Conservation (phyloP, 192 early-diverging fungal species). For the Coemansia sp. region DNA sequence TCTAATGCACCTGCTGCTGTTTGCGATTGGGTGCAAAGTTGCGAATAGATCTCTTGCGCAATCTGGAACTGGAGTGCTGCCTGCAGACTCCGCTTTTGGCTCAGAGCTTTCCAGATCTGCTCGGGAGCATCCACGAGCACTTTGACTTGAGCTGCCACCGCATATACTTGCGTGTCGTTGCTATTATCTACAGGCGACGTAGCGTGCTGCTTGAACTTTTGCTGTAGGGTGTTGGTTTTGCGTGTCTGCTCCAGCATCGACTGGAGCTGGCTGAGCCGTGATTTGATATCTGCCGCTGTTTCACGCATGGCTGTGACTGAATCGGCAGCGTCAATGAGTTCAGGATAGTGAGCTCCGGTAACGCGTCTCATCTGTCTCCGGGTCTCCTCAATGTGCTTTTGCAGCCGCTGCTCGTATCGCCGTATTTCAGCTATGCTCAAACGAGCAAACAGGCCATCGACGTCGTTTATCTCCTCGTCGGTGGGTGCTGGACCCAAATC, state of each 20-base stretch:
- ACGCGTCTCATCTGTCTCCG: slow-evolving; percentile 35
- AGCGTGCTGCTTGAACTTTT: neutral
- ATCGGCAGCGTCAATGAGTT: slow-evolving; percentile 46
- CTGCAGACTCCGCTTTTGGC: slow-evolving; percentile 26
- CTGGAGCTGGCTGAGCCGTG: slow-evolving; percentile 13
- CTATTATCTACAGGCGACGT: neutral
- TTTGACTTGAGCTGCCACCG: slow-evolving; percentile 46
- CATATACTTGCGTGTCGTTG: slow-evolving; percentile 17
- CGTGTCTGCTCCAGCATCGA: slow-evolving; percentile 9
- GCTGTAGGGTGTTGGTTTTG: too few species aligned
- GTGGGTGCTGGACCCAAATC: slow-evolving; percentile 7
- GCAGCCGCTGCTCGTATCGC: slow-evolving; percentile 26
- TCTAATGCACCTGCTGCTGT: slow-evolving; percentile 5
- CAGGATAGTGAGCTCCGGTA: slow-evolving; percentile 36
- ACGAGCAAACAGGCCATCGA: slow-evolving; percentile 22
- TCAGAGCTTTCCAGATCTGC: slow-evolving; percentile 45
- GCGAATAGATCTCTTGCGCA: slow-evolving; percentile 29
- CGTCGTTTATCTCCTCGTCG: slow-evolving; percentile 14
- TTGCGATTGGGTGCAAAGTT: slow-evolving; percentile 16
- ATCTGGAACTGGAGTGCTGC: slow-evolving; percentile 44
- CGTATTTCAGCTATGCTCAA: slow-evolving; percentile 42
- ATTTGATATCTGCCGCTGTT: slow-evolving; percentile 18
- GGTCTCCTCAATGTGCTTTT: slow-evolving; percentile 23
- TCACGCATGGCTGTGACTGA: slow-evolving; percentile 38
- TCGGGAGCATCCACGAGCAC: slow-evolving; percentile 48